Evolutionary conservation across 2,329 filamentous ascomycete genomes (phyloP), one percentile per base, ranked within the genome.

Genomic region (Lasiodiplodia theobromae): DNA sequence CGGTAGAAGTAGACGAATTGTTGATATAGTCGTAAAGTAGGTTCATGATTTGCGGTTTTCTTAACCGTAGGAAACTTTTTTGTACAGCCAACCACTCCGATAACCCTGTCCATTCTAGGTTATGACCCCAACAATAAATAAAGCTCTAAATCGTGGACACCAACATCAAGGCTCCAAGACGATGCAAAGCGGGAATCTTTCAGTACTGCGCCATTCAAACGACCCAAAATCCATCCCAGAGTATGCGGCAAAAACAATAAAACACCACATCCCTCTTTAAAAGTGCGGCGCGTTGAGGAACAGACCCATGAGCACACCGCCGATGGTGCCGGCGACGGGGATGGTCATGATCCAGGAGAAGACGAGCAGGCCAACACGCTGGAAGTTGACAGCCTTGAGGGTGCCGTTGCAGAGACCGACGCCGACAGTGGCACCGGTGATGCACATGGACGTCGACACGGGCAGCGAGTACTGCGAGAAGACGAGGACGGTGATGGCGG

Each of bases 371-470:
- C 85, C 86, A 11, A 94, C 89, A 77, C 90, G 88, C 80, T 92
- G 77, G 72, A 73, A 94, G 85, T 94, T 94, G 74, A 94, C 88
- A 1, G 91, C 91, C 81, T 88, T 90, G 69, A 88, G 71, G 34
- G 86, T 89, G 40, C 91, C 90, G 77, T 93, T 93, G 85, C 90
- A 93, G 23, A 94, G 87, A 76, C 90, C 91, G 60, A 94, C 91
- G 69, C 91, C 91, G 54, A 93, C 89, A 0, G 91, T 93, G 31
- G 91, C 91, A 67, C 92, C 91, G 16, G 91, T 93, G 78, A 94
- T 93, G 78, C 91, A 94, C 91, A 78, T 78, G 60, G 77, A 78
- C 11, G 78, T 94, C 0, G 91, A 93, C 34, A 94, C 91, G 47
- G 91, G 91, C 0, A 94, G 88, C 1, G 86, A 87, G 83, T 86